Base-by-base conservation (phyloP, 257 asterid genomes). In the Jasminum sambac region DNA sequence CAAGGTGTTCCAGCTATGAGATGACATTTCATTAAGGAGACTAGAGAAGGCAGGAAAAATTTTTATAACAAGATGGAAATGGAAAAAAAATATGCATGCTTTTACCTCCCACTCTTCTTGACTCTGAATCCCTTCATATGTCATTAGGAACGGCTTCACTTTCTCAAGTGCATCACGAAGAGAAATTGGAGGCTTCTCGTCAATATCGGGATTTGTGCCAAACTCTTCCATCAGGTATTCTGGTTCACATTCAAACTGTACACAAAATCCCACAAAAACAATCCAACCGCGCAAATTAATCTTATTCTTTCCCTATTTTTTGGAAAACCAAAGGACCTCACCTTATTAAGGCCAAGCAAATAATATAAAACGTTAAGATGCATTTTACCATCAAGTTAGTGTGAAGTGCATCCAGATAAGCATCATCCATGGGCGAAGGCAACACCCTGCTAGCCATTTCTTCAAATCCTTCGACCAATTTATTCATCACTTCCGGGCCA, bases 101-200 rank as follows among this genome's bases (percentile, higher is more conserved):
- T 72, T 63, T 83, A 95, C 99, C 99, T 95, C 96, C 99, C 98
- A 95, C 84, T 95, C 98, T 83, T 88, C 84, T 50, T 91, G 96
- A 79, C 72, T 82, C 74, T 84, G 67, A 69, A 95, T 88, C 76
- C 96, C 95, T 85, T 85, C 95, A 79, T 87, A 85, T 26, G 77
- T 73, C 95, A 91, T 87, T 57, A 95, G 82, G 88, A 89, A 91
- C 4, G 98, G 98, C 80, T 94, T 94, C 87, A 85, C 70, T 87
- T 94, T 94, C 84, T 91, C 96, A 24, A 94, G 88, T 37, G 96
- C 95, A 52, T 88, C 98, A 5, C 84, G 82, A 8, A 94, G 93
- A 65, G 96, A 61, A 66, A 88, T 86, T 8, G 90, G 96, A 74
- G 96, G 93, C 62, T 84, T 85, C 80, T 91, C 98, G 68, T 94